Percentiles rank a stretch among this genome's conserved stretches.
Conservation (phyloP, 2,329 filamentous ascomycete species). For the Exophiala bonariae region DNA sequence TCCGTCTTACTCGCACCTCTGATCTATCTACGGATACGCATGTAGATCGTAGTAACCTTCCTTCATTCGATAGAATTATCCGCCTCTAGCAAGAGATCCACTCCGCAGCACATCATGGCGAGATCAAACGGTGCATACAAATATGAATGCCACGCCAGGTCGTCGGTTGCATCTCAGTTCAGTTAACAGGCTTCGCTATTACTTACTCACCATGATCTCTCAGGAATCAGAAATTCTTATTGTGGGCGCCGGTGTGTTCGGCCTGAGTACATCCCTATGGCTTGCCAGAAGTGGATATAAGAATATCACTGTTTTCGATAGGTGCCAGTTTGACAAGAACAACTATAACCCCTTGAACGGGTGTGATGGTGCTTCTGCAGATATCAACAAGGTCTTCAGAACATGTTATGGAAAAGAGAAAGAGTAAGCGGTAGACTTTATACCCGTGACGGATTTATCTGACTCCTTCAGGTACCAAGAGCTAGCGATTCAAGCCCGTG, state of each 20-base stretch:
- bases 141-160: too few species aligned
- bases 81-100: too few species aligned
- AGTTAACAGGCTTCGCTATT: not conserved
- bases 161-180: too few species aligned
- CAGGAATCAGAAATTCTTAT: conserved; percentile 44
- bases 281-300: conserved; percentile 32
- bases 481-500: conserved; percentile 31
- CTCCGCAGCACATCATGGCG: too few species aligned
- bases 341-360: conserved; percentile 24
- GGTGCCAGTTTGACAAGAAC: conserved; percentile 42
- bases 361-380: conserved; percentile 62
- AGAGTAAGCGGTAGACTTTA: not conserved
- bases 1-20: too few species aligned
- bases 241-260: conserved; percentile 66
- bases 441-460: not conserved
- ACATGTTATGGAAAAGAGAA: conserved; percentile 62
- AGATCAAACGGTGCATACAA: too few species aligned
- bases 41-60: too few species aligned
- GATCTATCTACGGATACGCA: too few species aligned
- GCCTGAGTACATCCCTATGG: conserved; percentile 59
- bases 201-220: not conserved
- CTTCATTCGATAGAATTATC: too few species aligned
- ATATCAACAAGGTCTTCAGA: conserved; percentile 72
- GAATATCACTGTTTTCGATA: conserved; percentile 59
- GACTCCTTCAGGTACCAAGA: conserved; percentile 26